Base-by-base conservation (phyloP, 192 early-diverging fungal genomes). In the Backusella mclennaniae region DNA sequence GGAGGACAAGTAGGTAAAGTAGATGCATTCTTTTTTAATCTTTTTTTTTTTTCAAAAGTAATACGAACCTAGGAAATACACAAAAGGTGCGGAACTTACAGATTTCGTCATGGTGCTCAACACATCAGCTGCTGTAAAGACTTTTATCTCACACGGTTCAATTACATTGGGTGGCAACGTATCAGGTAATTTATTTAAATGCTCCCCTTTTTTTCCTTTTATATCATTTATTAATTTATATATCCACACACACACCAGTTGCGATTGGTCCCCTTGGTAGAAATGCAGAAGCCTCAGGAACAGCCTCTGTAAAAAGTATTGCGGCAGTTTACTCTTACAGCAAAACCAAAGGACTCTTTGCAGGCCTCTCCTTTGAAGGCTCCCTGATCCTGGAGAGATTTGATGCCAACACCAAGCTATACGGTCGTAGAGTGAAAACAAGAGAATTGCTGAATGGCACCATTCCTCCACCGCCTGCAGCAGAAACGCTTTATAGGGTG, bases 351-450 rank as follows among this genome's bases (percentile, higher is more conserved):
- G 97, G 97, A 4, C 88, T 98, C 72, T 97, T 97, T 89, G 96
- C 93, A 17, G 97, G 85, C 21, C 83, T 87, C 17, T 87, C 86
- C 11, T 73, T 87, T 41, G 86, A 87, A 73, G 87, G 96, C 77
- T 92, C 85, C 84, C 97, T 99, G 79, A 91, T 90, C 38, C 89
- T 87, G 5, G 82, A 81, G 76, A 98, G 90, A 76, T 97, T 98
- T 83, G 94, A 98, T 1, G 96, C 98, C 76, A 99, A 94, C 26
- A 92, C 92, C 76, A 97, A 99, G 3, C 96, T 97, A 97, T 97
- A 99, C 77, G 91, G 94, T 42, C 84, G 88, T 66, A 86, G 87
- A 49, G 90, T 97, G 5, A 79, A 87, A 23, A 93, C 95, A 1
- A 90, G 90, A 69, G 94, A 97, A 69, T 85, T 98, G 31, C 87